phyloP scores from a whole-genome alignment of 768 basidiomycete genomes.

The Hygrocybe punicea region DNA sequence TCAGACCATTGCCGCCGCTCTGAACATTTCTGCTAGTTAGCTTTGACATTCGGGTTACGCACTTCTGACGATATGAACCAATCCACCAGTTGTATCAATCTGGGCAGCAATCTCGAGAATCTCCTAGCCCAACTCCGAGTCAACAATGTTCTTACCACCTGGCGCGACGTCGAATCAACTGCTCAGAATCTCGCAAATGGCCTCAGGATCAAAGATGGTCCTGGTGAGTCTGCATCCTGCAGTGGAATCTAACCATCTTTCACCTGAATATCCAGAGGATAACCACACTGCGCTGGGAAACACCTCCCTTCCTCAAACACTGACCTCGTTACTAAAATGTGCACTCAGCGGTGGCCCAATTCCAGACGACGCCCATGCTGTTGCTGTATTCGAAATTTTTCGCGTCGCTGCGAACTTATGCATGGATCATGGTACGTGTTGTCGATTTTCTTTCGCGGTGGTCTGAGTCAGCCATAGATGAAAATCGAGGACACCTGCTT shows the following conservation, averaged over 20 bases:
- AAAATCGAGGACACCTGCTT: conserved; percentile 66
- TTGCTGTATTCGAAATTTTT: conserved; percentile 63
- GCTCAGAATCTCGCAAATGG: conserved; percentile 60
- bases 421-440: conserved; percentile 69
- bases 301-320: conserved; percentile 59
- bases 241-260: conserved; percentile 9
- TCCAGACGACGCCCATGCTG: conserved; percentile 44
- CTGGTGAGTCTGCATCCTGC: conserved; percentile 37
- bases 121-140: conserved; percentile 30
- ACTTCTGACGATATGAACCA: neutral
- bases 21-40: too few relatives aligned
- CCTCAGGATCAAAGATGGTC: conserved; percentile 53
- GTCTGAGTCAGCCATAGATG: conserved; percentile 45
- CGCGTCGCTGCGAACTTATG: conserved; percentile 81
- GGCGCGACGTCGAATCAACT: conserved; percentile 50
- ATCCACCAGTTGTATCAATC: neutral
- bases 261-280: conserved; percentile 49
- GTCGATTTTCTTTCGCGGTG: neutral
- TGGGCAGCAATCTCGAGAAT: conserved; percentile 27
- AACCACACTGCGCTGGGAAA: conserved; percentile 67
- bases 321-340: conserved; percentile 57
- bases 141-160: conserved; percentile 36
- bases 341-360: conserved; percentile 50
- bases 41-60: too few relatives aligned
- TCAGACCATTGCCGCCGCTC: too few relatives aligned